Evolutionary conservation across 805 yeast species (phyloP), one percentile per base, ranked within the genome.

Genomic region (Osmozyma mogii): DNA sequence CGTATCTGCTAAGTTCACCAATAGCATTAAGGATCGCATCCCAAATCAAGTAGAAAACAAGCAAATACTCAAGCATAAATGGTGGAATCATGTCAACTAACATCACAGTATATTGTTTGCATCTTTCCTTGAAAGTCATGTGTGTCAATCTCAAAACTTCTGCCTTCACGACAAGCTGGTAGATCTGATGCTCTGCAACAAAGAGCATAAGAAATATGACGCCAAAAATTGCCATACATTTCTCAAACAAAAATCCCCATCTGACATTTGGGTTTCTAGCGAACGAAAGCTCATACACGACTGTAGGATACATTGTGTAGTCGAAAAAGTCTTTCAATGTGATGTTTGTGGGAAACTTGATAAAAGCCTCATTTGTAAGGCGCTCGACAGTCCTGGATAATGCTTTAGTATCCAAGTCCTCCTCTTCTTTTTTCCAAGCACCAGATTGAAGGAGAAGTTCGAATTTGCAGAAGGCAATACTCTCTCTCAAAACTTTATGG

Each of bases 41-140:
- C 98, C 98, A 94, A 38, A 94, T 92, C 37, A 92, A 61, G 51
- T 83, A 88, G 57, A 88, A 92, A 0, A 74, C 78, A 34, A 92
- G 58, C 30, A 92, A 45, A 51, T 87, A 89, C 53, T 81, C 71
- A 31, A 78, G 52, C 21, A 84, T 58, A 51, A 92, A 84, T 13
- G 88, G 80, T 12, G 95, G 94, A 20, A 84, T 72, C 45, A 85
- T 61, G 45, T 85, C 94, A 15, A 83, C 44, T 17, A 84, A 45
- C 8, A 84, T 60, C 32, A 74, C 56, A 8, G 84, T 77, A 44
- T 73, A 84, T 14, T 48, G 53, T 34, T 45, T 41, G 3, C 68
- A 25, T 35, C 75, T 61, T 20, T 66, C 70, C 8, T 22, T 6
- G 1, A 75, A 34, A 0, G 89, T 68, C 12, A 71, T 44, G 8